Percentiles rank a stretch among this genome's conserved stretches.
These are phyloP conservation scores for Oemleria cerasiformis DNA, from an alignment of 306 rosid genomes.

Conservation along the genomic window DNA sequence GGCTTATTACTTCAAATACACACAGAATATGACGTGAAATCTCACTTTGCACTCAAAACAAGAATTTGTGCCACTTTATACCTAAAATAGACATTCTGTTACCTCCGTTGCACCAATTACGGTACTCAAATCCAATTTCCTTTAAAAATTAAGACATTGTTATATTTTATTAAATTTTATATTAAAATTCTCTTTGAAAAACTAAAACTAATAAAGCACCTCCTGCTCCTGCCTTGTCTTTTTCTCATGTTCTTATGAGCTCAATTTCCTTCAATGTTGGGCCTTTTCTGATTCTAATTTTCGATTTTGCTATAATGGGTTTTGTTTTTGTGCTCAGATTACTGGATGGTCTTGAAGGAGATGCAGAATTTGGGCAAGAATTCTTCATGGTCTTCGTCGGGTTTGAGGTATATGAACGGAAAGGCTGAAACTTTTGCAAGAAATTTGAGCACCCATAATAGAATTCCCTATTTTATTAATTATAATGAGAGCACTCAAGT, in stretches of 20 bases:
- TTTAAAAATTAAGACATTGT: too few species aligned
- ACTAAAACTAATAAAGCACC: too few species aligned
- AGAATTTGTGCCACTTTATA: too few species aligned
- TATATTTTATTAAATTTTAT: too few species aligned
- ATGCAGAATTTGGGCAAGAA: slow-evolving; percentile 32
- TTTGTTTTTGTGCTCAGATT: slow-evolving; percentile 44
- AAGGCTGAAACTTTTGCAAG: slow-evolving; percentile 64
- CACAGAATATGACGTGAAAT: too few species aligned
- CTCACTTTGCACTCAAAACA: too few species aligned
- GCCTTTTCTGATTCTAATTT: not conserved
- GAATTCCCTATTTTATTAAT: slow-evolving; percentile 63
- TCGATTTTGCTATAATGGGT: slow-evolving; percentile 24
- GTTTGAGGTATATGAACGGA: slow-evolving; percentile 53
- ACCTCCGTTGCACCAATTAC: too few species aligned
- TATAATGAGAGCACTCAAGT: slow-evolving; percentile 29
- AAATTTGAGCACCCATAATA: slow-evolving; percentile 46
- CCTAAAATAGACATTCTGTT: too few species aligned
- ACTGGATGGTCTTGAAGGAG: slow-evolving; percentile 59
- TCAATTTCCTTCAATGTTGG: not conserved
- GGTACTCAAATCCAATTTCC: too few species aligned
- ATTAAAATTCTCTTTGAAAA: too few species aligned
- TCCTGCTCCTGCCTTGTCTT: slow-evolving; percentile 77
- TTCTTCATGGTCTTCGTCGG: slow-evolving; percentile 20
- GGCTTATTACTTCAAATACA: too few species aligned
- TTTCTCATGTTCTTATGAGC: slow-evolving; percentile 50